Base-by-base conservation (phyloP, 1,139 yeast genomes). In the Kurtzmaniella quercitrusa region DNA sequence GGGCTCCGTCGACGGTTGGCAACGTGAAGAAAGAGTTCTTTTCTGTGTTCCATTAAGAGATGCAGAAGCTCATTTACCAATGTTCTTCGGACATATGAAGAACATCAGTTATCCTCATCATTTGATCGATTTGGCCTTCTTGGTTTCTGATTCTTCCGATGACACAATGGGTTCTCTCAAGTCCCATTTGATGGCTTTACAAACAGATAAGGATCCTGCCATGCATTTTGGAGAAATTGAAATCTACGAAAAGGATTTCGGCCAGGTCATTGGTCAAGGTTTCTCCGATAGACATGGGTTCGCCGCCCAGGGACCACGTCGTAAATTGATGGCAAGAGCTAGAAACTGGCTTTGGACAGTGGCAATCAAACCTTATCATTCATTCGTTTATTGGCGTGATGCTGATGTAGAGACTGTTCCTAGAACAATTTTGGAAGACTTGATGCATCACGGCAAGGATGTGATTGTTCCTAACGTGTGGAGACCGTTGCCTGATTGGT, bases 401-500 rank as follows among this genome's bases (percentile, higher is more conserved):
- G 79, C 77, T 12, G 80, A 75, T 54, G 79, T 75, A 12, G 79
- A 75, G 51, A 75, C 79, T 2, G 74, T 71, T 14, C 79, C 79
- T 14, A 69, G 73, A 2, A 72, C 79, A 3, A 71, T 75, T 46
- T 58, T 75, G 46, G 79, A 75, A 56, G 80, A 75, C 54, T 67
- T 75, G 52, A 75, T 75, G 80, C 78, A 74, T 55, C 79, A 75
- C 53, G 70, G 70, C 56, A 72, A 70, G 55, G 80, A 75, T 50
- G 74, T 75, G 16, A 75, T 62, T 46, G 91, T 88, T 19, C 96
- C 96, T 19, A 88, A 88, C 57, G 94, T 88, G 40, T 88, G 96
- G 96, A 75, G 96, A 54, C 96, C 96, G 1, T 68, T 88, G 49
- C 95, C 95, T 1, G 93, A 85, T 61, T 87, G 93, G 91, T 73